Percentiles rank a stretch among this genome's conserved stretches.
Evolutionary conservation across 176 grass and related monocot genomes (phyloP).

Genomic region (Musa acuminata): DNA sequence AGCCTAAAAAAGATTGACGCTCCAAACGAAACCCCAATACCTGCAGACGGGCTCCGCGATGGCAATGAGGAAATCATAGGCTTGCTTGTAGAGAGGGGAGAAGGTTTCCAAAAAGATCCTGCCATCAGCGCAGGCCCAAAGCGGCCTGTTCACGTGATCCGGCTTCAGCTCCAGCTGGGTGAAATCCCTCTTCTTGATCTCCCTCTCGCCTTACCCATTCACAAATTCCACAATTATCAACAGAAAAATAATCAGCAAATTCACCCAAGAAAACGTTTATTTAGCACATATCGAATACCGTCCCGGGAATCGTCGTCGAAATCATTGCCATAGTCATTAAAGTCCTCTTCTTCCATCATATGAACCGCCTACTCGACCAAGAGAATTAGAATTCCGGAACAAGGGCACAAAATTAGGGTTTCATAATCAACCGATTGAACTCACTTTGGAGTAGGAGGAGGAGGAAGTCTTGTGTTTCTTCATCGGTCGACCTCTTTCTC

Average conservation of each 20-base stretch:
- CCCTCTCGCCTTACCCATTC: constrained; percentile 14
- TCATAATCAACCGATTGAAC: background rate
- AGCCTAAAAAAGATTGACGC: background rate
- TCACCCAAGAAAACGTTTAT: background rate
- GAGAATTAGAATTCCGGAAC: background rate
- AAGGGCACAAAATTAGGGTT: background rate
- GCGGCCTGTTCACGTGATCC: constrained; percentile 65
- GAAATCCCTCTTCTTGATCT: constrained; percentile 94
- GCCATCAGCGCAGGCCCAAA: constrained; percentile 89
- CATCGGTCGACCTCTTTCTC: constrained; percentile 44
- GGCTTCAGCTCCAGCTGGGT: constrained; percentile 76
- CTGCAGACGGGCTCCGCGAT: constrained; percentile 96
- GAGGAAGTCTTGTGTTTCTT: constrained; percentile 55
- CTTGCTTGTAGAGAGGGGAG: constrained; percentile 93
- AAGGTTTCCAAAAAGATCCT: constrained; percentile 95
- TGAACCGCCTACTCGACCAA: constrained; percentile 16
- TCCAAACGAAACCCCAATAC: constrained; percentile 10
- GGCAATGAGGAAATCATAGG: constrained; percentile 95
- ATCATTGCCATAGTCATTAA: constrained; percentile 51
- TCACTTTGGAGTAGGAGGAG: constrained; percentile 33
- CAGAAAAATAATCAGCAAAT: background rate
- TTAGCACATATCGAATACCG: constrained; percentile 29
- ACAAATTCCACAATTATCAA: background rate
- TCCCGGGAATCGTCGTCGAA: constrained; percentile 64
- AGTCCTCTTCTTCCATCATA: constrained; percentile 59